A percentile compares a stretch with the other conserved stretches of the same genome.
phyloP scores from a whole-genome alignment of 805 yeast genomes.

The Pichia exigua region DNA sequence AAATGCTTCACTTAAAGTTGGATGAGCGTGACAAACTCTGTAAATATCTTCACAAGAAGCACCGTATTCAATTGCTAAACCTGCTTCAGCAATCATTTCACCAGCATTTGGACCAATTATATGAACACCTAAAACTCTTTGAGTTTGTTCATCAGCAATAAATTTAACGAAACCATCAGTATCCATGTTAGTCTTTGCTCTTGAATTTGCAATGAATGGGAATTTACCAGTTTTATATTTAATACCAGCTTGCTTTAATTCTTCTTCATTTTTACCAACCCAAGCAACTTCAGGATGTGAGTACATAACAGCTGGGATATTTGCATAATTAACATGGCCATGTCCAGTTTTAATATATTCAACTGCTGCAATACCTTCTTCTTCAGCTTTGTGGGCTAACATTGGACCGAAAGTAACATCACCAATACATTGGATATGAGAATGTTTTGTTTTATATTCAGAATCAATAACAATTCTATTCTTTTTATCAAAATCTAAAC shows the following conservation, averaged over 20 bases:
- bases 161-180: slow-evolving; percentile 97
- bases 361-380: slow-evolving; percentile 98
- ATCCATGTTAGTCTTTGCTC: slow-evolving; percentile 97
- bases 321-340: slow-evolving; percentile 97
- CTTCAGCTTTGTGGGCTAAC: slow-evolving; percentile 99
- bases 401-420: slow-evolving; percentile 98
- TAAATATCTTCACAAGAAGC: slow-evolving; percentile 97
- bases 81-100: slow-evolving; percentile 99
- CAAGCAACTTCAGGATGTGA: slow-evolving; percentile 99
- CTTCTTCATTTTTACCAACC: slow-evolving; percentile 86
- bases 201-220: slow-evolving; percentile 98
- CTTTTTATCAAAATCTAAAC: slow-evolving; percentile 82
- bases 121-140: slow-evolving; percentile 92
- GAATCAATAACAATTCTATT: slow-evolving; percentile 93
- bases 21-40: slow-evolving; percentile 98
- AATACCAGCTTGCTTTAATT: slow-evolving; percentile 63
- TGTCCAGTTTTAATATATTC: slow-evolving; percentile 89
- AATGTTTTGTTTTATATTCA: slow-evolving; percentile 84
- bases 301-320: slow-evolving; percentile 98
- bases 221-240: slow-evolving; percentile 92
- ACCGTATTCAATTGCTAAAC: slow-evolving; percentile 96
- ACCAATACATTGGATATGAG: slow-evolving; percentile 95
- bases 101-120: slow-evolving; percentile 98
- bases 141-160: slow-evolving; percentile 93
- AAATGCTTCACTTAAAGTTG: slow-evolving; percentile 95